Evolutionary conservation across 73 alveolate genomes (phyloP).

Genomic region (Diophrys sp.): DNA sequence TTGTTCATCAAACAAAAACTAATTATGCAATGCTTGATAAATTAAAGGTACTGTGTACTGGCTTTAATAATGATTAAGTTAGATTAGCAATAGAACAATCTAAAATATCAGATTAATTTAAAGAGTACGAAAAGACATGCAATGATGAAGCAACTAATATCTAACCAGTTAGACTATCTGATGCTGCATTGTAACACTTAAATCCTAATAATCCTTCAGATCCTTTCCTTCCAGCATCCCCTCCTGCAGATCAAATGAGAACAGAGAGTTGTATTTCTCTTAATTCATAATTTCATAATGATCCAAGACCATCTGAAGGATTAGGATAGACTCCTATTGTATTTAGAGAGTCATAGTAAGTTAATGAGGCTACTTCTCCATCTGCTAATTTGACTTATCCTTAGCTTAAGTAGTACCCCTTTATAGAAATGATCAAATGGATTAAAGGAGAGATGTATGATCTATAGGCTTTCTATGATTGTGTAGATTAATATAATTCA

Average conservation of each 20-base stretch:
- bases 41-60: neutral
- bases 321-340: neutral
- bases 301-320: too few species aligned
- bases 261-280: too few species aligned
- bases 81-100: neutral
- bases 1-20: neutral
- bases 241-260: too few species aligned
- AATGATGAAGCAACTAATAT: neutral
- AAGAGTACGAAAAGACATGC: neutral
- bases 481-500: neutral
- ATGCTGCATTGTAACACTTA: neutral
- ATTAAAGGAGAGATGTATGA: constrained; percentile 12
- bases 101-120: too few species aligned
- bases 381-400: neutral
- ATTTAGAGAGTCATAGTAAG: neutral
- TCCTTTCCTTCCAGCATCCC: neutral
- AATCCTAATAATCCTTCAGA: neutral
- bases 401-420: neutral
- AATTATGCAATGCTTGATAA: neutral
- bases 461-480: constrained; percentile 10
- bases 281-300: too few species aligned
- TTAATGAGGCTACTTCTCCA: neutral
- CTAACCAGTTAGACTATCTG: too few species aligned
- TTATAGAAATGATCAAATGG: neutral
- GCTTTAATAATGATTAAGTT: neutral